Base-by-base conservation (phyloP, 2,329 filamentous ascomycete species). In the Basipetospora chlamydospora region DNA sequence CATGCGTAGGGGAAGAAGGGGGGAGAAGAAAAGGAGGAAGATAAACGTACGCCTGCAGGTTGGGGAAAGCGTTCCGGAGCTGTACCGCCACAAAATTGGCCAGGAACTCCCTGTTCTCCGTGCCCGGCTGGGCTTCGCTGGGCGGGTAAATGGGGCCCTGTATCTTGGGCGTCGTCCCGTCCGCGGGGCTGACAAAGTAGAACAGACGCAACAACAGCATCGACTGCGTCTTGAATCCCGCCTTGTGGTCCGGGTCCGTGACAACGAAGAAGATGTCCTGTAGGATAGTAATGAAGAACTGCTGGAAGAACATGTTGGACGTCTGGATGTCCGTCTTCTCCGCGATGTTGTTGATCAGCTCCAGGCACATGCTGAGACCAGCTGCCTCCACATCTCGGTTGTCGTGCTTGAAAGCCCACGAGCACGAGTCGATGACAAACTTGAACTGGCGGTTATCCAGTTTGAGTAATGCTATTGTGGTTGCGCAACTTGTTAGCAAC, bases 391-490 rank as follows among this genome's bases (percentile, higher is more conserved):
- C 90, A 53, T 95, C 86, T 42, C 90, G 82, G 61, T 98, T 98
- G 63, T 98, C 90, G 59, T 98, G 90, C 67, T 98, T 98, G 66
- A 88, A 95, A n/a, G 92, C 90, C 92, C 90, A 98, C 70, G 96
- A 86, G 67, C 92, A 98, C 25, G 88, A 93, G 58, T 98, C 90
- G 46, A 98, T 96, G 49, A 98, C 87, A 53, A 96, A 93, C 63
- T 98, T 98, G 75, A 98, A 98, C 54, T 95, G 90, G 41, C 85
- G 77, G 51, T 84, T 88, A 54, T 98, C 88, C 23, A 98, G 76
- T 59, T 93, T 92, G 46, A 98, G 70, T 16, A 98, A 71, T 1
- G 90, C 76, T 67, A 26, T 25, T 12, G 6, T 29, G 5, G 5
- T 12, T 28, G n/a, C n/a, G 26, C 11, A 28, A 28, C 6, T 1